Base-by-base conservation (phyloP, 164 flowering plant genomes). In the Liquidambar formosana region DNA sequence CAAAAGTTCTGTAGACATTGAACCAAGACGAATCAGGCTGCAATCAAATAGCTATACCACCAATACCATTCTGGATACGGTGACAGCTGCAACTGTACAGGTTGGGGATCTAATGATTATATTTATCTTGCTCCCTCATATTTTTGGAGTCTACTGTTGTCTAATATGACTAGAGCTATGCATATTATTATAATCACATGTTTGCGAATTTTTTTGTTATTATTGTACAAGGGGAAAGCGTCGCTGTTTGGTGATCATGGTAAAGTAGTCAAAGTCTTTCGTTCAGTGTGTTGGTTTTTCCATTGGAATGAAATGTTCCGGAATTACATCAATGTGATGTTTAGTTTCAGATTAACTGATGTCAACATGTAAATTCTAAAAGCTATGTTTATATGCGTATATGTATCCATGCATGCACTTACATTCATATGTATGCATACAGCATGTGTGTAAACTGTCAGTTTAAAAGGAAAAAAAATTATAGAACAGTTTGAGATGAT, bases 21-120 rank as follows among this genome's bases (percentile, higher is more conserved):
- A 95, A 64, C 87, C 97, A 64, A 88, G 94, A 59, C 92, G 99
- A 18, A 95, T 95, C 57, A 86, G 99, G 69, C 81, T 95, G 79
- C 90, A 91, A 70, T 95, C 97, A 69, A 95, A 81, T 81, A 85
- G 93, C 82, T 95, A 93, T 75, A 91, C 97, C 10, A 86, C 96
- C 59, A 93, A 80, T 67, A 95, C 96, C 60, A 79, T 94, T 78
- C 78, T 94, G 69, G 99, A 94, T 75, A 92, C 77, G 4, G 90
- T 92, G 69, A 89, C 99, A 33, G 99, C 99, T 58, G 99, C 97
- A 64, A 89, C 92, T 68, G 82, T 91, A 53, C 99, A 94, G 97
- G 99, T 94, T 61, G 19, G 60, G 26, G 11, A 45, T 51, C n/a
- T 46, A 25, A 10, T 11, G 8, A 22, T 23, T 10, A n/a, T 41